Conservation (phyloP, 768 basidiomycete genomes). For the Russula dissimulans region DNA sequence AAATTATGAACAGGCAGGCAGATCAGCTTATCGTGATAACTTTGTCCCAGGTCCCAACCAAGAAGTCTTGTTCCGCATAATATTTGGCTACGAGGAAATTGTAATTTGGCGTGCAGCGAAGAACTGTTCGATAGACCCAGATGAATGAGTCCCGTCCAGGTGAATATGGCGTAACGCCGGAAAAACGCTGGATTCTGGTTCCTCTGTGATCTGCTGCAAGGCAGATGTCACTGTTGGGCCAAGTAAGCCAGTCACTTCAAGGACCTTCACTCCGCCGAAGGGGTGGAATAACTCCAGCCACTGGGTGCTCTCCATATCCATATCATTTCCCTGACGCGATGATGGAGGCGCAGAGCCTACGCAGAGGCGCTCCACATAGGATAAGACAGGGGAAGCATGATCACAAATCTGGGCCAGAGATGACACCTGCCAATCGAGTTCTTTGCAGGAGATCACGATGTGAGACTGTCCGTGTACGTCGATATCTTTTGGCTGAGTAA, state of each 20-base stretch:
- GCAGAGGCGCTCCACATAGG: background rate
- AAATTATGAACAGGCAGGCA: too few relatives aligned
- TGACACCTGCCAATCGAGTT: background rate
- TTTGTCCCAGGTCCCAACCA: too few relatives aligned
- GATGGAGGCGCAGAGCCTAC: background rate
- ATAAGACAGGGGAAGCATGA: background rate
- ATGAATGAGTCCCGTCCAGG: too few relatives aligned
- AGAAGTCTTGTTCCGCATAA: too few relatives aligned
- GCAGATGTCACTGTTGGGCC: background rate
- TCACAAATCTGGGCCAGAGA: background rate
- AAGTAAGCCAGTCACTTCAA: background rate
- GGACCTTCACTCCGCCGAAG: background rate
- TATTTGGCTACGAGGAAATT: too few relatives aligned
- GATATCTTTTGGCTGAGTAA: background rate
- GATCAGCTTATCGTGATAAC: too few relatives aligned
- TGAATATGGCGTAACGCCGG: too few relatives aligned
- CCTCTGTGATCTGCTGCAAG: background rate
- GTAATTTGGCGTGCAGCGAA: too few relatives aligned
- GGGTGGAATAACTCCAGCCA: background rate
- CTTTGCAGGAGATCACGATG: background rate
- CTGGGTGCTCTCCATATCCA: background rate
- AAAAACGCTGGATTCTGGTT: background rate
- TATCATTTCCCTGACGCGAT: background rate
- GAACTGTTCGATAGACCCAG: too few relatives aligned
- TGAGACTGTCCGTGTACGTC: background rate